Conservation (phyloP, 177 flowering plant species). For the Telopea speciosissima region DNA sequence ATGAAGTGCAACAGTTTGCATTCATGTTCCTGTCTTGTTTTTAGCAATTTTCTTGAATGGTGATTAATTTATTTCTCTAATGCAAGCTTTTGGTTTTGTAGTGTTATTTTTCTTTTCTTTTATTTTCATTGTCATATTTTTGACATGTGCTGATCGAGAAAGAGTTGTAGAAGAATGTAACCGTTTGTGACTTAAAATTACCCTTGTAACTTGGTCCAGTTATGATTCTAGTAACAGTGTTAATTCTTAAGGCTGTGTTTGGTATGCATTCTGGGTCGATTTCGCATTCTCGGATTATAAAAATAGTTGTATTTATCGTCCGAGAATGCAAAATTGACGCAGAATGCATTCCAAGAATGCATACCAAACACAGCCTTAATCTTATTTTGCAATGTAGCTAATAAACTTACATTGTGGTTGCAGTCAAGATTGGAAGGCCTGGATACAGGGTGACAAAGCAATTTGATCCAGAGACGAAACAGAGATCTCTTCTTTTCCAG, state of each 20-base stretch:
- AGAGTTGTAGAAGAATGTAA: too few species aligned
- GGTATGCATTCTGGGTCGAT: too few species aligned
- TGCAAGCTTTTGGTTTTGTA: neutral
- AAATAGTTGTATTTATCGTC: too few species aligned
- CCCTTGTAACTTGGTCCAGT: neutral
- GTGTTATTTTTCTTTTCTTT: neutral
- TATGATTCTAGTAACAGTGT: neutral
- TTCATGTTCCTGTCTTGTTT: neutral
- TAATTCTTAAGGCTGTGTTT: too few species aligned
- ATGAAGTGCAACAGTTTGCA: neutral
- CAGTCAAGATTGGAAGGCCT: conserved; percentile 98
- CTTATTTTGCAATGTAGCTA: neutral
- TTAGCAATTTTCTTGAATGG: neutral
- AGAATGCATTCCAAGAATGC: too few species aligned
- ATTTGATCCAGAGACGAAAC: conserved; percentile 92
- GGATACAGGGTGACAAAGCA: conserved; percentile 97
- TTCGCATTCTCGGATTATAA: too few species aligned
- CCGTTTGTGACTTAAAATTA: neutral
- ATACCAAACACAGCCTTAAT: too few species aligned
- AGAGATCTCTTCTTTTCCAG: conserved; percentile 95
- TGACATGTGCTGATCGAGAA: too few species aligned
- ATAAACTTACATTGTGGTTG: conserved; percentile 6
- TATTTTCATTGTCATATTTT: neutral
- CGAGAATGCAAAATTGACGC: too few species aligned
- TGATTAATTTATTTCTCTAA: neutral